phyloP scores from a whole-genome alignment of 495 filamentous ascomycete species.

The Polyplosphaeria fusca region DNA sequence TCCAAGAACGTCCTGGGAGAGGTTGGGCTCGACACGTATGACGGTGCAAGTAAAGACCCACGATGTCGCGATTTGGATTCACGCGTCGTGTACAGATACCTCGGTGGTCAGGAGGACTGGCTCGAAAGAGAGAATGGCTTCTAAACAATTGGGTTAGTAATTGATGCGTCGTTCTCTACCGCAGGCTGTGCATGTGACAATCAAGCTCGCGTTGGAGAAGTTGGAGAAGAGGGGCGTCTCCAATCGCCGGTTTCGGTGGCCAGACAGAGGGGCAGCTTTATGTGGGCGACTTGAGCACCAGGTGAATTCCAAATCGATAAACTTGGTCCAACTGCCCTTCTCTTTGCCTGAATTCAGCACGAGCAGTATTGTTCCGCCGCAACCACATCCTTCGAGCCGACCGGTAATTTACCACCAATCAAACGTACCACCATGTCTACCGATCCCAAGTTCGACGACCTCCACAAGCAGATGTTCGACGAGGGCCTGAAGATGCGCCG shows the following conservation, averaged over 20 bases:
- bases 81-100: conserved; percentile 52
- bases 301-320: conserved; percentile 13
- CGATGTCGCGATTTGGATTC: conserved; percentile 51
- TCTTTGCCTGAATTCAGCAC: conserved; percentile 9
- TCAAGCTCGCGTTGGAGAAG: conserved; percentile 14
- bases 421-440: conserved; percentile 21
- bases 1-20: conserved; percentile 45
- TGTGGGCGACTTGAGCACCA: not conserved
- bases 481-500: conserved; percentile 56
- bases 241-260: conserved; percentile 17
- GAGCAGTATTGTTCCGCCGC: no score
- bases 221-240: conserved; percentile 23
- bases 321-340: not conserved
- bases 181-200: no score
- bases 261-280: conserved; percentile 12
- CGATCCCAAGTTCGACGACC: conserved; percentile 30
- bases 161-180: no score
- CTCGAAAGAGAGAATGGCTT: conserved; percentile 27
- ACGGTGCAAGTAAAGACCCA: conserved; percentile 45
- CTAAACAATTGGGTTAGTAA: no score
- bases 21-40: conserved; percentile 47
- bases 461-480: conserved; percentile 54
- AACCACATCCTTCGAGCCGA: conserved; percentile 5
- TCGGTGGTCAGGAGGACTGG: conserved; percentile 53
- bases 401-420: conserved; percentile 19